Base-by-base conservation (phyloP, 306 rosid genomes). In the Cicer judaicum region DNA sequence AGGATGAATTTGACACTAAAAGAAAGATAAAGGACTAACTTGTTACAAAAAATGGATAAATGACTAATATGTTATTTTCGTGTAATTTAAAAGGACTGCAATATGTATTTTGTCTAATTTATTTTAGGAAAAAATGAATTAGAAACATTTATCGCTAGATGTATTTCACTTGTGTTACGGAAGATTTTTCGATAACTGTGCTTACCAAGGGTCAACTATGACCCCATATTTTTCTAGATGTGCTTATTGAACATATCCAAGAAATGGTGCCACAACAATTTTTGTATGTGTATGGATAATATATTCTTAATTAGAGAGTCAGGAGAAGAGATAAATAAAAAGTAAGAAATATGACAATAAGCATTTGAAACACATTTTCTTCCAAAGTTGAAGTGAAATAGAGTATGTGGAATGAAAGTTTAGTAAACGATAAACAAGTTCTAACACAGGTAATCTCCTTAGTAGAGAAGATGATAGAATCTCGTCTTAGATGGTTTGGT, bases 111-210 rank as follows among this genome's bases (percentile, higher is more conserved):
- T 29, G 36, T 29, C 36, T n/a, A 48, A 38, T 79, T 53, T 14
- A 64, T 64, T 75, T 64, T 64, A 21, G 73, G 73, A 34, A 54
- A 21, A 53, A 41, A 41, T 40, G 38, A 39, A 50, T 21, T 53
- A 19, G 10, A 63, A 40, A 42, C 57, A 49, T 59, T 19, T 54
- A 48, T 65, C n/a, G 5, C 9, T 16, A 64, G 69, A 64, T 40
- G 69, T 10, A 64, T 40, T 64, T 64, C 34, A n/a, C 15, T 64
- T 64, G 13, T 64, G 29, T 14, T 61, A 61, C 14, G 41, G 1
- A 40, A 4, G 49, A 40, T 8, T 63, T 63, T 40, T 15, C 6
- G 4, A 3, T 12, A 13, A 34, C 41, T 10, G 67, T 38, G 24
- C 14, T 13, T 3, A 1, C 68, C 49, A 56, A 56, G 39, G 63